Conservation (phyloP, 805 yeast species). For the Ogataea allantospora region DNA sequence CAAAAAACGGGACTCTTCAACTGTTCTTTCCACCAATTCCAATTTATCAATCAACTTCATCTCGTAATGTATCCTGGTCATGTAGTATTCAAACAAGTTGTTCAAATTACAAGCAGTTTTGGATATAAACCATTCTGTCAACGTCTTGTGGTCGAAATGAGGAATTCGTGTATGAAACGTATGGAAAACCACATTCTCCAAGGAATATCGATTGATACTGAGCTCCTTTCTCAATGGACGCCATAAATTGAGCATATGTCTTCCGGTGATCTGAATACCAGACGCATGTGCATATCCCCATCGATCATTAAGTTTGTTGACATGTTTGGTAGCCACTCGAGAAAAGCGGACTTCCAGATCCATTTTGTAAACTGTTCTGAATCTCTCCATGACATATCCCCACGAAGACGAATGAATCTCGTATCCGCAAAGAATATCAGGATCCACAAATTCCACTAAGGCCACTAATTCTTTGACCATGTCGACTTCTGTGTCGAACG, state of each 20-base stretch:
- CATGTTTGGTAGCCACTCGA: constrained; percentile 48
- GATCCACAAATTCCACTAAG: constrained; percentile 65
- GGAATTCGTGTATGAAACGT: constrained; percentile 69
- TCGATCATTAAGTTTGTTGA: constrained; percentile 57
- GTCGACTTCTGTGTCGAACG: constrained; percentile 53
- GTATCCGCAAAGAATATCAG: constrained; percentile 84
- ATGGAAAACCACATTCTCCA: constrained; percentile 75
- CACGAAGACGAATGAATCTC: constrained; percentile 80
- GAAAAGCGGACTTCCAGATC: constrained; percentile 63
- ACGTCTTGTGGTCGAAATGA: constrained; percentile 44
- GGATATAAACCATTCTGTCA: constrained; percentile 47
- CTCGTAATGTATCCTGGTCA: constrained; percentile 43
- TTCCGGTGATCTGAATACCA: constrained; percentile 64
- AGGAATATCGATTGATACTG: constrained; percentile 61
- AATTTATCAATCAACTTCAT: constrained; percentile 51
- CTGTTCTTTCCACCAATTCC: constrained; percentile 66
- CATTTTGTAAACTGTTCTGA: constrained; percentile 40
- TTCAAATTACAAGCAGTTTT: constrained; percentile 24
- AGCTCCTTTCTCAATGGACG: constrained; percentile 63
- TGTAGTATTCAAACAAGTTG: constrained; percentile 46
- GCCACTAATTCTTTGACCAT: constrained; percentile 56
- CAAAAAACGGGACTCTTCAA: constrained; percentile 79
- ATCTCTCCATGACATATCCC: constrained; percentile 84
- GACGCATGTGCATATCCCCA: constrained; percentile 87
- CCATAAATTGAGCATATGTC: constrained; percentile 89